Conservation (phyloP, 139 green algal species). For the Coccomyxa sp. region DNA sequence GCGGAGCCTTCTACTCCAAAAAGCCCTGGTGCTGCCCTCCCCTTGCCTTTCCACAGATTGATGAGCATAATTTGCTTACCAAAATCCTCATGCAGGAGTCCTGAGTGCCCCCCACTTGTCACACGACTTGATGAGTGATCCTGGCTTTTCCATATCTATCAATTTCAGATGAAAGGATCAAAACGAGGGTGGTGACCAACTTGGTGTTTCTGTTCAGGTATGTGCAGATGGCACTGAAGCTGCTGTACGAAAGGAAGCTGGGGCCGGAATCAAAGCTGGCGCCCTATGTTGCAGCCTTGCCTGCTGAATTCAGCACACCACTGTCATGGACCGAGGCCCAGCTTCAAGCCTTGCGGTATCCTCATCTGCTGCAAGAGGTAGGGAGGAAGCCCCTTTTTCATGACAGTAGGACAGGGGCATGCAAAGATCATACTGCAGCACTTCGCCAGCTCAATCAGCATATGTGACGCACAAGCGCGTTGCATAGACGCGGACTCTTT, state of each 20-base stretch:
- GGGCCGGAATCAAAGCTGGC: conserved; percentile 32
- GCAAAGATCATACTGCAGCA: neutral
- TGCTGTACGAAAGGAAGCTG: conserved; percentile 56
- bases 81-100: neutral
- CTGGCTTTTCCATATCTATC: neutral
- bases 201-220: conserved; percentile 26
- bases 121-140: neutral
- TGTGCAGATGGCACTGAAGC: conserved; percentile 63
- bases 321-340: conserved; percentile 57
- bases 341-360: conserved; percentile 64
- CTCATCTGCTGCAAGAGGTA: conserved; percentile 45
- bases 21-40: conserved; percentile 33
- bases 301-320: conserved; percentile 49
- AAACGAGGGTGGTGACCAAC: neutral
- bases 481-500: too few species aligned
- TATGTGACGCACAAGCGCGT: too few species aligned
- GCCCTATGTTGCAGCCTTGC: conserved; percentile 65
- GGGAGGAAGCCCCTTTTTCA: too few species aligned
- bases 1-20: conserved; percentile 41
- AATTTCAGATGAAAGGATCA: too few species aligned
- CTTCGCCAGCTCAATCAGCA: neutral
- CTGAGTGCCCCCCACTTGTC: neutral
- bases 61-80: neutral
- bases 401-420: too few species aligned
- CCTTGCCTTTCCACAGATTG: neutral